Base-by-base conservation (phyloP, 768 basidiomycete genomes). In the Peribolospora baueri region DNA sequence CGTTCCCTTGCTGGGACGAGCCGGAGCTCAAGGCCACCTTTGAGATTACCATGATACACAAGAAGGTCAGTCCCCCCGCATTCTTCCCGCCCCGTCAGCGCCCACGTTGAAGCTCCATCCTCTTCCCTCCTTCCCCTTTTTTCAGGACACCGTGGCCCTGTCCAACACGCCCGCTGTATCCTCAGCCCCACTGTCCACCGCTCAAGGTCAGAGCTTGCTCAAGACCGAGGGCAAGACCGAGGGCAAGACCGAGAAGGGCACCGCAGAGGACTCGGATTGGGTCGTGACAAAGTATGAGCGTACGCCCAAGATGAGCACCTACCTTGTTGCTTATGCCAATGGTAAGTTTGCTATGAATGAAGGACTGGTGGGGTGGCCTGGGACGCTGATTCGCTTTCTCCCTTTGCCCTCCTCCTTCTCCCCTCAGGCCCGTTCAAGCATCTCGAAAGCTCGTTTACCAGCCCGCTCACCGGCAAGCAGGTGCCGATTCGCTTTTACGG, bases 1-100 rank as follows among this genome's bases (percentile, higher is more conserved):
- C 81, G 5, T 83, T 85, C 66, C 84, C 84, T 38, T 84, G 81
- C 70, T 91, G 84, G 84, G 90, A 93, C 64, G 88, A 93, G 64
- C 91, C 90, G 11, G 72, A 77, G 43, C 72, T 90, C 61, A 95
- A 95, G 67, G 81, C 87, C 0, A 86, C 80, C 3, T 84, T 81
- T 64, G 63, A 50, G 40, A 45, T 65, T 53, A 56, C 60, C 5
- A 59, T 63, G 51, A 54, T 73, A 63, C 63, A 58, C 74, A 0
- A 70, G 87, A 57, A 80, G 79, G 10, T 72, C 90, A 73, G 73
- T 90, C 25, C 25, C 25, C 25, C 25, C 25, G 25, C 25, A 25
- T 25, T 25, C 25, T 62, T 84, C 85, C n/a, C 77, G 79, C 57
- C 71, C 69, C 7, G 76, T 68, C 60, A 61, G 69, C 4, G 46